Evolutionary conservation across 2,329 filamentous ascomycete species (phyloP).

Genomic region (Emmonsiellopsis sp.): DNA sequence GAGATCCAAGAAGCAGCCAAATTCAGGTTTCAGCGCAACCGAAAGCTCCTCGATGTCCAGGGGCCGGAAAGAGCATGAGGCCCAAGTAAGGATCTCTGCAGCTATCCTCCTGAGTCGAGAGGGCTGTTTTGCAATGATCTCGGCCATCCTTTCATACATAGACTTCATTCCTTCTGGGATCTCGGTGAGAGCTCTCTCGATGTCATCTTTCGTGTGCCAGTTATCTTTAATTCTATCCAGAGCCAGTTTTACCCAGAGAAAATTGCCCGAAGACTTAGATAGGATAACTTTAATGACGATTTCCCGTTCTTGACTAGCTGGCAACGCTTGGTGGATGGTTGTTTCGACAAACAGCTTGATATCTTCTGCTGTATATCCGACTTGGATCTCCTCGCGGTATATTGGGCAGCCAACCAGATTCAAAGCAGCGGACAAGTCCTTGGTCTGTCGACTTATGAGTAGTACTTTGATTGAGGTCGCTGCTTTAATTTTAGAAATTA

Average conservation of each 20-base stretch:
- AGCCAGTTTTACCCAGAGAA: slow-evolving; percentile 26
- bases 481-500: slow-evolving; percentile 5
- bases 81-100: slow-evolving; percentile 19
- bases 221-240: slow-evolving; percentile 9
- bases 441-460: slow-evolving; percentile 8
- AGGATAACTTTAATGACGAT: slow-evolving; percentile 23
- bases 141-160: slow-evolving; percentile 22
- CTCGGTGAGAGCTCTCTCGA: slow-evolving; percentile 12
- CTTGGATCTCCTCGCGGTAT: slow-evolving; percentile 6
- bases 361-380: slow-evolving; percentile 1
- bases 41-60: slow-evolving; percentile 19
- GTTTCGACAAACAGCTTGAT: slow-evolving; percentile 1
- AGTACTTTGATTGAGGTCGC: slow-evolving; percentile 8
- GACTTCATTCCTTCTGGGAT: slow-evolving; percentile 20
- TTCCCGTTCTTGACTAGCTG: slow-evolving; percentile 11
- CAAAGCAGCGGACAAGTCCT: slow-evolving; percentile 3
- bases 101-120: slow-evolving; percentile 8
- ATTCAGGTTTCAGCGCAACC: slow-evolving; percentile 16
- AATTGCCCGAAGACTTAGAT: slow-evolving; percentile 28
- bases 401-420: background rate
- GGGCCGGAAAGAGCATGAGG: slow-evolving; percentile 14
- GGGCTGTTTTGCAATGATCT: slow-evolving; percentile 7
- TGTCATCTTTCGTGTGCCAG: slow-evolving; percentile 13
- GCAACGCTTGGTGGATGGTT: background rate
- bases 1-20: slow-evolving; percentile 14